Conservation (phyloP, 257 asterid species). For the Striga asiatica region DNA sequence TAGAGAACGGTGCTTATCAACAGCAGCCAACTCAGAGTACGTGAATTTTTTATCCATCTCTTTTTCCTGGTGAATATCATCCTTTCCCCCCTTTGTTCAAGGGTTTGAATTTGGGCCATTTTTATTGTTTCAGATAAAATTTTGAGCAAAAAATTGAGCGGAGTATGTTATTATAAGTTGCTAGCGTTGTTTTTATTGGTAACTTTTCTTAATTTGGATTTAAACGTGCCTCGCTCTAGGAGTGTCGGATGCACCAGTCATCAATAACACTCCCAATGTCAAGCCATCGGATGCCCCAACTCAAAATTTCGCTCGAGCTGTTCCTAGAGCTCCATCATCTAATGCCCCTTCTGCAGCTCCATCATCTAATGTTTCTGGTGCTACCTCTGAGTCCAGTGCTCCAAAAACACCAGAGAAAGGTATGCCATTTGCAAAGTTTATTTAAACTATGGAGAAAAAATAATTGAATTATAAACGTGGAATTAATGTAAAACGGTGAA, state of each 20-base stretch:
- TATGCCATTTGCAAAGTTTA: too few relatives aligned
- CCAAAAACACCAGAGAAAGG: slow-evolving; percentile 48
- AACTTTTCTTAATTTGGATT: background rate
- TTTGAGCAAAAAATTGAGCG: background rate
- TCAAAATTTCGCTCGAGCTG: slow-evolving; percentile 38
- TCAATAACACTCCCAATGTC: slow-evolving; percentile 24
- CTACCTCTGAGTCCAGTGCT: slow-evolving; percentile 27
- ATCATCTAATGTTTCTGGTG: background rate
- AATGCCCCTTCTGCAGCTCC: slow-evolving; percentile 9
- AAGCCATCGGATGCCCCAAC: slow-evolving; percentile 31
- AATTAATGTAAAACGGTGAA: background rate
- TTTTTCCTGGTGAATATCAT: too few relatives aligned
- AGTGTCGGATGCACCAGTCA: slow-evolving; percentile 27
- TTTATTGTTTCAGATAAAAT: background rate
- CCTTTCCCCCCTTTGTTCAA: too few relatives aligned
- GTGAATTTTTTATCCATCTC: background rate
- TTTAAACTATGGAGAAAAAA: too few relatives aligned
- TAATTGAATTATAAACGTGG: too few relatives aligned
- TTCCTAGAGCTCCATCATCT: slow-evolving; percentile 46
- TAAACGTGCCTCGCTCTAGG: slow-evolving; percentile 23
- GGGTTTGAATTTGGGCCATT: background rate
- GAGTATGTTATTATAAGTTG: background rate
- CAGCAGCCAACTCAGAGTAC: slow-evolving; percentile 25
- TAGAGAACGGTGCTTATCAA: slow-evolving; percentile 52
- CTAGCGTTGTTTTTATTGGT: background rate